Evolutionary conservation across 352 stramenopile genomes (phyloP).

Genomic region (Hyaloperonospora brassicae): DNA sequence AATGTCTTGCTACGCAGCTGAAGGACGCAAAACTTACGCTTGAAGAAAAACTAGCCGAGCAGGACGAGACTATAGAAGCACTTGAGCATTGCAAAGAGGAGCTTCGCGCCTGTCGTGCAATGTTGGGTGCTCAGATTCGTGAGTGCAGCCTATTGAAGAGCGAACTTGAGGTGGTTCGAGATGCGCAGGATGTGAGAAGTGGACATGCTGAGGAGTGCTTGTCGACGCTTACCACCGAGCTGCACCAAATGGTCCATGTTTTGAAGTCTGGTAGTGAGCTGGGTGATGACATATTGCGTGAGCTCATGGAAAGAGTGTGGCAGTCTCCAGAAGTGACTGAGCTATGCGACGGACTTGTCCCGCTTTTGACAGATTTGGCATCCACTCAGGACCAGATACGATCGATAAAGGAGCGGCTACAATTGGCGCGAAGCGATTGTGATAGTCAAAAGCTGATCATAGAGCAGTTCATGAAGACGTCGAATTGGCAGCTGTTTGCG

Average conservation of each 20-base stretch:
- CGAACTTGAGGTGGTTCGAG: slow-evolving; percentile 13
- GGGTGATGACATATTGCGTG: background rate
- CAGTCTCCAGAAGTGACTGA: slow-evolving; percentile 14
- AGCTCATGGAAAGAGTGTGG: slow-evolving; percentile 11
- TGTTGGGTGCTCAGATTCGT: slow-evolving; percentile 9
- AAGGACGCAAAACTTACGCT: slow-evolving; percentile 7
- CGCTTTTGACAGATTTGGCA: slow-evolving; percentile 9
- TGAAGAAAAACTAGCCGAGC: slow-evolving; percentile 13
- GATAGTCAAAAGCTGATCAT: slow-evolving; percentile 14
- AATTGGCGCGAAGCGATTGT: slow-evolving; percentile 5
- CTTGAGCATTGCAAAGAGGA: slow-evolving; percentile 17
- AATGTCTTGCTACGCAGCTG: slow-evolving; percentile 14
- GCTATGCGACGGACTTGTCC: slow-evolving; percentile 8
- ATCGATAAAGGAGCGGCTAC: slow-evolving; percentile 9
- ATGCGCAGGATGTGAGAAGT: slow-evolving; percentile 10
- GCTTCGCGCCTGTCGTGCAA: slow-evolving; percentile 9
- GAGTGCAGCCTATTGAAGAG: slow-evolving; percentile 16
- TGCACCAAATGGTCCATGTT: slow-evolving; percentile 7
- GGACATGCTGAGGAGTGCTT: slow-evolving; percentile 8
- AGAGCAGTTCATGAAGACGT: slow-evolving; percentile 14
- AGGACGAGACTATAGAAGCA: slow-evolving; percentile 5
- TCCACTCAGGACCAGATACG: slow-evolving; percentile 14
- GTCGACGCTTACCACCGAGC: slow-evolving; percentile 10
- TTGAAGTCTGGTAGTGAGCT: slow-evolving; percentile 5
- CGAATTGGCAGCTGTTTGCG: slow-evolving; percentile 22